Percentiles rank a stretch among this genome's conserved stretches.
These are phyloP conservation scores for Hemileia vastatrix DNA, from an alignment of 1,284 basidiomycete species.

Conservation along the genomic window DNA sequence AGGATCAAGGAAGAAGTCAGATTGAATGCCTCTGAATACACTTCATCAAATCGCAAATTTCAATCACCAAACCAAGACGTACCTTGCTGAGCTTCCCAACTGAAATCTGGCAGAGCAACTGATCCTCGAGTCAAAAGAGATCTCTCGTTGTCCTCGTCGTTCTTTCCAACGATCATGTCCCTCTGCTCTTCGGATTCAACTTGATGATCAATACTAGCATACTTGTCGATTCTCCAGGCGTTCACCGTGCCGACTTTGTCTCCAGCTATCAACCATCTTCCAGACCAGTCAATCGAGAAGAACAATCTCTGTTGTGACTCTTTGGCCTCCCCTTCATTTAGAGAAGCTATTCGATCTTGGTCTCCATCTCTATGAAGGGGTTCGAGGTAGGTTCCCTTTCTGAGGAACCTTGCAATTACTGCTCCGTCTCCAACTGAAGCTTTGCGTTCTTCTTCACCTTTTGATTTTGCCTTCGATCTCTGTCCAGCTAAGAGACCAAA, in stretches of 20 bases:
- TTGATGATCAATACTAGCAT: slow-evolving; percentile 1
- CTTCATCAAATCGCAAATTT: too few species aligned
- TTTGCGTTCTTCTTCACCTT: too few species aligned
- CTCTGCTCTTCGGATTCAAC: too few species aligned
- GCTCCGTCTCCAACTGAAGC: too few species aligned
- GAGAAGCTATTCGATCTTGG: background rate
- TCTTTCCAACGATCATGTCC: slow-evolving; percentile 23
- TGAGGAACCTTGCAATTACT: too few species aligned
- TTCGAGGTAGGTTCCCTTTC: background rate
- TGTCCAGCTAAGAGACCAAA: too few species aligned
- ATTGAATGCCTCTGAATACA: too few species aligned
- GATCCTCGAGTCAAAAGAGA: background rate
- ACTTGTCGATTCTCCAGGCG: slow-evolving; percentile 27
- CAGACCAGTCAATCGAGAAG: slow-evolving; percentile 34
- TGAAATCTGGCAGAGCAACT: slow-evolving; percentile 16
- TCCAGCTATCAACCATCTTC: slow-evolving; percentile 30
- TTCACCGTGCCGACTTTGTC: slow-evolving; percentile 26
- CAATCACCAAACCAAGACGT: background rate
- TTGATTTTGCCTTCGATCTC: too few species aligned
- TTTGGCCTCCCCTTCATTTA: background rate
- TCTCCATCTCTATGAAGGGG: slow-evolving; percentile 4
- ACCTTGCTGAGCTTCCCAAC: slow-evolving; percentile 30
- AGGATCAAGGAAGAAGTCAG: too few species aligned
- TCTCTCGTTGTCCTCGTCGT: slow-evolving; percentile 1
- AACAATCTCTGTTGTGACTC: slow-evolving; percentile 29